These are phyloP conservation scores for Rosa persica DNA, from an alignment of 306 rosid species.

Conservation along the genomic window DNA sequence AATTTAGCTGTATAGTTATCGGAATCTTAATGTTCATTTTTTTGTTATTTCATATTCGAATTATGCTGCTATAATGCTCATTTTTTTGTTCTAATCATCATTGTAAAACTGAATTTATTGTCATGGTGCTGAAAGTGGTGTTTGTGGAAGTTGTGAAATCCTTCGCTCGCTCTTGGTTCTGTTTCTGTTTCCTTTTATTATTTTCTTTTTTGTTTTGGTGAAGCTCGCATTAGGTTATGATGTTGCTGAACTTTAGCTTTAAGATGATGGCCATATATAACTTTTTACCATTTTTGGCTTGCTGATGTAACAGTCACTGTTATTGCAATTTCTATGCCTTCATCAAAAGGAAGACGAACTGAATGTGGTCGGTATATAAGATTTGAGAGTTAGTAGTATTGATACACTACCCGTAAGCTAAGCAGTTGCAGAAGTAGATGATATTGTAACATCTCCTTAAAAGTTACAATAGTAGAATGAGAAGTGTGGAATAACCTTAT, in stretches of 20 bases:
- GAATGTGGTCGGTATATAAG: background rate
- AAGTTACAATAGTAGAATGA: background rate
- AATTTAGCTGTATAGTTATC: background rate
- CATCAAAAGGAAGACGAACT: background rate
- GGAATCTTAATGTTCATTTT: background rate
- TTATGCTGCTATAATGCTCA: background rate
- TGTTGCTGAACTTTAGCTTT: background rate
- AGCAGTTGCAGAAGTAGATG: background rate
- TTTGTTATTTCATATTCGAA: background rate
- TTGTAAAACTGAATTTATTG: background rate
- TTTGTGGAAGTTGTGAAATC: background rate
- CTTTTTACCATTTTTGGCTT: background rate
- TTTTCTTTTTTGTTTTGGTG: background rate
- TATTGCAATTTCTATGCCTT: background rate
- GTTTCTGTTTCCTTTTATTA: background rate
- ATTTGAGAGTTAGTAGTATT: background rate
- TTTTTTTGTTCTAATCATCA: no score
- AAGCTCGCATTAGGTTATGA: background rate
- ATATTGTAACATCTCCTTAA: background rate
- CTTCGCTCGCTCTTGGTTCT: background rate
- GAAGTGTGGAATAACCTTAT: background rate
- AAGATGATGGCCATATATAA: background rate
- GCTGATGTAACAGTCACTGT: background rate
- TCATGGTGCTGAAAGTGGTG: background rate
- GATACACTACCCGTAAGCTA: background rate